A percentile compares a stretch with the other conserved stretches of the same genome.
phyloP scores from a whole-genome alignment of 805 yeast species.

The Allodekkera sacchari region DNA sequence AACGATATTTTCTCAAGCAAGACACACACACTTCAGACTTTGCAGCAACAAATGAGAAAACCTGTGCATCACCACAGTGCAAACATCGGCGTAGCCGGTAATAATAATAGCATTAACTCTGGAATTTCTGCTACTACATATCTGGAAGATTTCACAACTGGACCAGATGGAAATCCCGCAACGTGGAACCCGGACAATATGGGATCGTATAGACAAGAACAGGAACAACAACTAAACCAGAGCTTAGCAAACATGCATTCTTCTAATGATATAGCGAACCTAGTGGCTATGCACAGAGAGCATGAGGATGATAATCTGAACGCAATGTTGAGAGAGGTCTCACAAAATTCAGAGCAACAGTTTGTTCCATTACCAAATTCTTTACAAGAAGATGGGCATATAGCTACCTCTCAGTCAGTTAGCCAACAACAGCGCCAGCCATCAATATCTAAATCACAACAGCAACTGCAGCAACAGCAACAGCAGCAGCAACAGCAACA shows the following conservation, averaged over 20 bases:
- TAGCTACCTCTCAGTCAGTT: background rate
- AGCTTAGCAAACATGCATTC: constrained; percentile 4
- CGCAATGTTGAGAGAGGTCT: constrained; percentile 6
- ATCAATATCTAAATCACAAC: constrained; percentile 15
- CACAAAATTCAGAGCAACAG: constrained; percentile 2
- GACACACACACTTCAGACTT: constrained; percentile 11
- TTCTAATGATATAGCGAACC: background rate
- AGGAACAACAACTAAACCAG: constrained; percentile 11
- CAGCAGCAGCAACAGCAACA: constrained; percentile 10
- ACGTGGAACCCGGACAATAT: constrained; percentile 15
- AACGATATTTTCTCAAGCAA: constrained; percentile 25
- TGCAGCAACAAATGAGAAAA: constrained; percentile 17
- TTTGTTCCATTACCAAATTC: background rate
- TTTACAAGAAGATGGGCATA: constrained; percentile 2
- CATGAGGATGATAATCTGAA: constrained; percentile 12
- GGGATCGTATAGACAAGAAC: constrained; percentile 14
- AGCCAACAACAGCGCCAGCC: constrained; percentile 12
- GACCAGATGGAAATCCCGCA: constrained; percentile 1
- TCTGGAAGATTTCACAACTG: background rate
- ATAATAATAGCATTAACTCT: background rate
- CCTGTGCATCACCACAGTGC: constrained; percentile 6
- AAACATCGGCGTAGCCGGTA: constrained; percentile 8
- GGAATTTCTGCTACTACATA: background rate
- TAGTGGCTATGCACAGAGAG: constrained; percentile 1
- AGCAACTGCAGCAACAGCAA: constrained; percentile 11